These are phyloP conservation scores for Dioscorea cayenensis DNA, from an alignment of 116 monocot genomes.

Conservation along the genomic window DNA sequence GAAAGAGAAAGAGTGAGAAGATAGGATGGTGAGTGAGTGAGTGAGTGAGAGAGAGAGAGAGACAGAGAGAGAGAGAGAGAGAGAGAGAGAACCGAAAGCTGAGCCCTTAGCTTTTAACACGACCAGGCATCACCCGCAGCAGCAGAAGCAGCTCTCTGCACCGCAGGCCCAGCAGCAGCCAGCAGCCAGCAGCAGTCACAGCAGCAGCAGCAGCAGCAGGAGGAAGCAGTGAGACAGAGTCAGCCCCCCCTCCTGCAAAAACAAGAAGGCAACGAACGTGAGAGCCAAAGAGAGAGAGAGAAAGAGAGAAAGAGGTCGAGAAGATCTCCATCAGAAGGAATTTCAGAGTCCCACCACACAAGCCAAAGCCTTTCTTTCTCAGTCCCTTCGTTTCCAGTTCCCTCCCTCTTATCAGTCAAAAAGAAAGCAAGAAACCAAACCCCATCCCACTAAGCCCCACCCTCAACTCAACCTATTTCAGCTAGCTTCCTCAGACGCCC, in stretches of 20 bases:
- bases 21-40: no score
- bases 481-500: neutral
- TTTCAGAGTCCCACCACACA: constrained; percentile 29
- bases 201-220: constrained; percentile 1
- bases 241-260: neutral
- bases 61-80: neutral
- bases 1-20: neutral
- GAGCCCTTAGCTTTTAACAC: neutral
- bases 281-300: neutral
- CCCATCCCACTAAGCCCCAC: neutral
- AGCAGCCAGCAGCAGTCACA: neutral
- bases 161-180: neutral
- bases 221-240: neutral
- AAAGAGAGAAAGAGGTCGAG: constrained; percentile 18
- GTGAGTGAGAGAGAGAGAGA: neutral
- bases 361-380: neutral
- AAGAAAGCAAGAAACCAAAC: neutral
- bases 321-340: constrained; percentile 33
- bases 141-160: neutral
- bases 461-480: neutral
- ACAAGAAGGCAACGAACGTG: neutral
- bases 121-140: neutral
- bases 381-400: neutral
- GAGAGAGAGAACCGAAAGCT: neutral
- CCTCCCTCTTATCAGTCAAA: neutral